phyloP scores from a whole-genome alignment of 257 asterid genomes.

The Asclepias syriaca region DNA sequence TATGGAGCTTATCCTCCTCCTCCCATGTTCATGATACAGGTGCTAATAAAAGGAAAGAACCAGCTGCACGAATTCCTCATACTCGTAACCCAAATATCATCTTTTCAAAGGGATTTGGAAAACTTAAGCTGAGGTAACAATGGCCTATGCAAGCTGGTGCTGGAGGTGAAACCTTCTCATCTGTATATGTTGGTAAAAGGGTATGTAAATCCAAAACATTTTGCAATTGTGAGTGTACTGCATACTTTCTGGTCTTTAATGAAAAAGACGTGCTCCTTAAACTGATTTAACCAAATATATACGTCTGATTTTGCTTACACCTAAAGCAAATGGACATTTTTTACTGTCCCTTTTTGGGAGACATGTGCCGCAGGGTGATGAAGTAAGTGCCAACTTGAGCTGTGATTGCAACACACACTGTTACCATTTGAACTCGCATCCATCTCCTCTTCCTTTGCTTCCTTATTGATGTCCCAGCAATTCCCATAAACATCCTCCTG shows the following conservation, averaged over 20 bases:
- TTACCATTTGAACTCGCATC: constrained; percentile 39
- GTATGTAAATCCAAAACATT: constrained; percentile 10
- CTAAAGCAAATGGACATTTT: constrained; percentile 14
- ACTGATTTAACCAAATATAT: neutral
- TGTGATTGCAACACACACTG: constrained; percentile 32
- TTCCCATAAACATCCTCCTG: constrained; percentile 26
- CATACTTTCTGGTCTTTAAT: neutral
- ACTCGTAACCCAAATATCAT: constrained; percentile 57
- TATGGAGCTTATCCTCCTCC: constrained; percentile 91
- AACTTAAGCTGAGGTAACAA: constrained; percentile 35
- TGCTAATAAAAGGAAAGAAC: constrained; percentile 46
- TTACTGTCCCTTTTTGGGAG: neutral
- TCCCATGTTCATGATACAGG: constrained; percentile 58
- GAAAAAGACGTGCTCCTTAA: neutral
- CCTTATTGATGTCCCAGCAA: constrained; percentile 20
- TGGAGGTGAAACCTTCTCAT: neutral
- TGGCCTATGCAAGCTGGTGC: neutral
- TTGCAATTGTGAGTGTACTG: neutral
- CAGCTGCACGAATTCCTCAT: constrained; percentile 47
- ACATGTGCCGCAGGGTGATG: constrained; percentile 26
- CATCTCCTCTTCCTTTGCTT: constrained; percentile 15
- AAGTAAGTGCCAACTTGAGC: constrained; percentile 37
- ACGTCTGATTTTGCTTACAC: neutral
- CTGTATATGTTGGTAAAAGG: neutral
- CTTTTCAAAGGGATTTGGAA: constrained; percentile 33